Evolutionary conservation across 345 rosid species (phyloP).

Genomic region (Camelina neglecta): DNA sequence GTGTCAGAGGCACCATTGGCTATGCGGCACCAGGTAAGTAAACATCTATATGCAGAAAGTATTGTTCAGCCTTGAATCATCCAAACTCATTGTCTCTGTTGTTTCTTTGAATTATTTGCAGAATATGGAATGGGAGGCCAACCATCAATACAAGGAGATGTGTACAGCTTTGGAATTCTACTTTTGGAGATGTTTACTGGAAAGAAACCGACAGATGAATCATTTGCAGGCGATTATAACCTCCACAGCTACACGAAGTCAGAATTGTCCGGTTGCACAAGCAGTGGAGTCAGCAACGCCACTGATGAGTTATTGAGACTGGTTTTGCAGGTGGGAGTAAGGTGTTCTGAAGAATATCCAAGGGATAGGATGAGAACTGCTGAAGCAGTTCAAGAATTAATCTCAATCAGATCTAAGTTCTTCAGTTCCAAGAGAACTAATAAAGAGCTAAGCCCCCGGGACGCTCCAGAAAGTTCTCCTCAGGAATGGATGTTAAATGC

Average conservation of each 20-base stretch:
- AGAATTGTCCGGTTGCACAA: slow-evolving; percentile 16
- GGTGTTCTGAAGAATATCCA: slow-evolving; percentile 42
- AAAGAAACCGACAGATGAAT: slow-evolving; percentile 44
- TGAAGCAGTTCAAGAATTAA: slow-evolving; percentile 27
- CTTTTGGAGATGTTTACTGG: slow-evolving; percentile 54
- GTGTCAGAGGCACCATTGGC: slow-evolving; percentile 56
- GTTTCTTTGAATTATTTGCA: background rate
- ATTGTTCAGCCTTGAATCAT: background rate
- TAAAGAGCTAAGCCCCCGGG: slow-evolving; percentile 30
- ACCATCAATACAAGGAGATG: slow-evolving; percentile 49
- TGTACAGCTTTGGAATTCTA: slow-evolving; percentile 50
- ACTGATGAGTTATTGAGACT: slow-evolving; percentile 33
- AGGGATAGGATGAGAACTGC: slow-evolving; percentile 36
- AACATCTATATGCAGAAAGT: background rate
- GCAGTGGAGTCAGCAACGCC: background rate
- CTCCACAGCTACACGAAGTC: slow-evolving; percentile 41
- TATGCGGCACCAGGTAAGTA: slow-evolving; percentile 55
- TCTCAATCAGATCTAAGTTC: slow-evolving; percentile 37
- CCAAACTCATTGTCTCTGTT: background rate
- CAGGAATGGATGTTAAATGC: slow-evolving; percentile 34
- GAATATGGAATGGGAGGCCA: slow-evolving; percentile 53
- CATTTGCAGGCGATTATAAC: slow-evolving; percentile 41
- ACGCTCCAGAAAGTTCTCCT: slow-evolving; percentile 29
- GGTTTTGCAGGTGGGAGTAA: slow-evolving; percentile 41
- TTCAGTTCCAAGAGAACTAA: slow-evolving; percentile 10